Conservation (phyloP, 306 rosid species). For the Rubus idaeus region DNA sequence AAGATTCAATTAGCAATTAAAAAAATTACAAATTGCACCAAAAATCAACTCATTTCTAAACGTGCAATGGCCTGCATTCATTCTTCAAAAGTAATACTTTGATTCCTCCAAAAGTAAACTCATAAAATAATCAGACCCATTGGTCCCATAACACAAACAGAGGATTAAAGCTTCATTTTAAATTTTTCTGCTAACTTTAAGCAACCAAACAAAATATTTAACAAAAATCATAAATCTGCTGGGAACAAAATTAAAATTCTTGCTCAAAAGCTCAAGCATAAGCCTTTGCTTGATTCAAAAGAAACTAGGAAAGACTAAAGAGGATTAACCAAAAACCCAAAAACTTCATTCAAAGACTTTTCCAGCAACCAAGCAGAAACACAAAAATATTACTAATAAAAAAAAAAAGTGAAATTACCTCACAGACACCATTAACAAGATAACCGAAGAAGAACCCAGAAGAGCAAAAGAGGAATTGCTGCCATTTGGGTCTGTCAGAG, state of each 20-base stretch:
- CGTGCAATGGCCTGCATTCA: not conserved
- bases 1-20: conserved; percentile 8
- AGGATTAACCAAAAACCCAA: conserved; percentile 22
- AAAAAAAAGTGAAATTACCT: conserved; percentile 47
- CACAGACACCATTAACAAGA: conserved; percentile 89
- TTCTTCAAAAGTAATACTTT: not conserved
- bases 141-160: conserved; percentile 29
- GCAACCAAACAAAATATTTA: conserved; percentile 19
- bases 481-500: conserved; percentile 79
- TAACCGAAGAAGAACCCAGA: conserved; percentile 97
- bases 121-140: not conserved
- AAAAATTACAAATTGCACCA: not conserved
- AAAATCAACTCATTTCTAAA: conserved; percentile 19
- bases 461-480: conserved; percentile 88
- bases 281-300: conserved; percentile 14
- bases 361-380: not conserved
- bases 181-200: not conserved
- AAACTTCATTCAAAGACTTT: not conserved
- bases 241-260: not conserved
- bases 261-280: conserved; percentile 3
- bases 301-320: not conserved
- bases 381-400: not conserved
- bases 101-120: not conserved
- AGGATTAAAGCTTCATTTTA: conserved; percentile 3
- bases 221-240: not conserved